These are phyloP conservation scores for Boletus rufocinnamomeus DNA, from an alignment of 768 basidiomycete genomes.

Conservation along the genomic window DNA sequence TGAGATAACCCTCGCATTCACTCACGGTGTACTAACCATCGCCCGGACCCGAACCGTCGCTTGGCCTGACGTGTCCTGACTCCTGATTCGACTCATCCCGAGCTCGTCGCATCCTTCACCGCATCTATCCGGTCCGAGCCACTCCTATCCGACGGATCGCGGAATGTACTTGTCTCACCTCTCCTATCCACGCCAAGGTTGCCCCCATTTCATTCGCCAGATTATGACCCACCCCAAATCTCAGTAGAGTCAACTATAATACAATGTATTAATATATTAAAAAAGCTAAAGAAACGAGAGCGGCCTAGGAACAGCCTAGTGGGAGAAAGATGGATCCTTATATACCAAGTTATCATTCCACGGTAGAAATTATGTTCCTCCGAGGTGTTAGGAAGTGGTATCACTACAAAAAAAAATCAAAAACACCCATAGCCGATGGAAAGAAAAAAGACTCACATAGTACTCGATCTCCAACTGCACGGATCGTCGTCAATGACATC, in stretches of 20 bases:
- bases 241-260: neutral
- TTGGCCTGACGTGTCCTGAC: neutral
- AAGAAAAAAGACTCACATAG: constrained; percentile 57
- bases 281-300: neutral
- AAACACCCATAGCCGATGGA: neutral
- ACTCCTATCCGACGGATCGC: neutral
- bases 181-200: neutral
- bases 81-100: neutral
- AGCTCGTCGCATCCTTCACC: no score
- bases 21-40: no score
- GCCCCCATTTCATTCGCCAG: neutral
- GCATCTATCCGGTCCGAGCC: no score
- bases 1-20: neutral
- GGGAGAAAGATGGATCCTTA: constrained; percentile 10
- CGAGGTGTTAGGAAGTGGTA: constrained; percentile 13
- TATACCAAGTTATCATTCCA: constrained; percentile 19
- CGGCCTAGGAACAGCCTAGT: constrained; percentile 5
- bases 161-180: neutral
- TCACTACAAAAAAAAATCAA: constrained; percentile 17
- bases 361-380: constrained; percentile 7
- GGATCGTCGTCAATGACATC: neutral
- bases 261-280: constrained; percentile 9
- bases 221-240: neutral
- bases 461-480: constrained; percentile 92
- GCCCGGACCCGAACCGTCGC: neutral